Evolutionary conservation across 345 rosid genomes (phyloP).

Genomic region (Euphorbia peplus): DNA sequence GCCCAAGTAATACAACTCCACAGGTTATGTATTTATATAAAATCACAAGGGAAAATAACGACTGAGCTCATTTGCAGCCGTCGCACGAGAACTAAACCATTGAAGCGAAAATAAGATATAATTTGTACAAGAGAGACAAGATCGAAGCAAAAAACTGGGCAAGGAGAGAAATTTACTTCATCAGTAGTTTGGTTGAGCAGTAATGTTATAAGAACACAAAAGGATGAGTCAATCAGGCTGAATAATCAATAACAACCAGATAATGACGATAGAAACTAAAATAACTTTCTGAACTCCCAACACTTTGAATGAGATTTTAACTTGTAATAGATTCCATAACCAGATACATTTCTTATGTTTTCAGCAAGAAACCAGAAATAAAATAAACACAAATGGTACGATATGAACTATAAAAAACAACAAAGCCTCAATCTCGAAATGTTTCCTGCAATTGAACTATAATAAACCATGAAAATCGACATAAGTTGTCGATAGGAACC

Average conservation of each 20-base stretch:
- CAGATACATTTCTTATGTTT: not conserved
- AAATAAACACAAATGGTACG: not conserved
- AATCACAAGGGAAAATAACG: not conserved
- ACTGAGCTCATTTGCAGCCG: not conserved
- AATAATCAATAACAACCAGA: not conserved
- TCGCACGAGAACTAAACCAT: not conserved
- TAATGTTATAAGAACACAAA: not conserved
- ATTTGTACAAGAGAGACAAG: not conserved
- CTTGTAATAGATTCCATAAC: not conserved
- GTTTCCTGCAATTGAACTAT: too few relatives aligned
- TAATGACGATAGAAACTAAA: not conserved
- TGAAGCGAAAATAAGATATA: not conserved
- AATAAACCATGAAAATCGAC: too few relatives aligned
- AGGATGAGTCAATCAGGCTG: not conserved
- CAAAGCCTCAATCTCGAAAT: too few relatives aligned
- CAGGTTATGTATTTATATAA: conserved; percentile 3
- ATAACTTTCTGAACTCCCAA: not conserved
- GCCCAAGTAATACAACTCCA: conserved; percentile 22
- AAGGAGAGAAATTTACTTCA: too few relatives aligned
- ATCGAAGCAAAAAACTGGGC: not conserved
- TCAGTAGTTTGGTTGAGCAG: not conserved
- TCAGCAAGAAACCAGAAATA: not conserved
- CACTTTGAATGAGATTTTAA: not conserved
- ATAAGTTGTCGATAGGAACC: too few relatives aligned
- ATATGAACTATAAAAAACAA: too few relatives aligned